Base-by-base conservation (phyloP, 768 basidiomycete genomes). In the Russula ochroleuca region DNA sequence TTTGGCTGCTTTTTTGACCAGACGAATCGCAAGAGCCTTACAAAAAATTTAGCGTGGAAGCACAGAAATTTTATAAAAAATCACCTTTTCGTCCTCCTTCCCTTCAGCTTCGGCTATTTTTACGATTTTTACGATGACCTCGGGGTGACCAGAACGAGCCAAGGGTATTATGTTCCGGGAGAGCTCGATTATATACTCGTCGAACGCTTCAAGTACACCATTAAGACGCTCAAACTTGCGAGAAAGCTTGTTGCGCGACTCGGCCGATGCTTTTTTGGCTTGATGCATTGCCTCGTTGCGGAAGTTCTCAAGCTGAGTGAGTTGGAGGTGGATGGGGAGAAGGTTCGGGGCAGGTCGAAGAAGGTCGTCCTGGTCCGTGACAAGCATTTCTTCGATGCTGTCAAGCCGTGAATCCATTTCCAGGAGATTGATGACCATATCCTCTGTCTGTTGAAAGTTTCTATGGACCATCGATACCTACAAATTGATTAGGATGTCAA, bases 101-200 rank as follows among this genome's bases (percentile, higher is more conserved):
- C 90, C 93, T 73, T 99, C 97, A 25, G 93, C 79, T 72, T 99
- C 96, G 13, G 90, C 88, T 61, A 99, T 90, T 77, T 98, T 99
- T 72, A 94, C 76, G 59, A 98, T 75, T 71, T 90, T 90, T 38
- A 99, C 94, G 10, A 98, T 82, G n/a, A 94, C 93, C 45, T 88
- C 86, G 0, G 86, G 80, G 71, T 93, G 78, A 0, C 93, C 94
- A 4, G 84, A 85, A 41, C 90, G 83, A 5, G 89, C 87, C 47
- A 95, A 80, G n/a, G 82, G 79, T 14, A 95, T 76, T n/a, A 93
- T 78, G 68, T 89, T 91, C 50, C 82, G 78, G 0, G 91, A 87
- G 43, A 98, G 78, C 51, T 84, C 84, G 63, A 89, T 76, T 59
- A 97, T 80, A 75, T 98, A 91, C 28, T 84, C 81, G 70, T 98